Percentiles rank a stretch among this genome's conserved stretches.
phyloP scores from a whole-genome alignment of 2,329 filamentous ascomycete genomes.

The Penicillium brasilianum region DNA sequence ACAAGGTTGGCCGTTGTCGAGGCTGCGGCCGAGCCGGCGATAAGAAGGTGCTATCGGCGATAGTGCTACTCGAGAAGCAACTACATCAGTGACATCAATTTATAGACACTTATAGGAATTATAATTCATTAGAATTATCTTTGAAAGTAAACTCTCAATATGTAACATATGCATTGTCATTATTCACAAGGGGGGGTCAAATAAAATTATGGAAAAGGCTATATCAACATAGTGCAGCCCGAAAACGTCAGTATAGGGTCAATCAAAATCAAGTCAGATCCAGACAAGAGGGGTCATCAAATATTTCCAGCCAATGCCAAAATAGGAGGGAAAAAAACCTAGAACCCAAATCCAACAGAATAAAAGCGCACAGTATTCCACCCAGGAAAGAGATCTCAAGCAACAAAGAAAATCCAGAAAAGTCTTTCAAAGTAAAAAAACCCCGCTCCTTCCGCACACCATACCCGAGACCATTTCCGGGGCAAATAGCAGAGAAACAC shows the following conservation, averaged over 20 bases:
- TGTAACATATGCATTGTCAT: slow-evolving; percentile 15
- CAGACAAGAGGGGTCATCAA: not conserved
- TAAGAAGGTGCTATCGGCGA: slow-evolving; percentile 23
- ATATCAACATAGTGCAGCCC: slow-evolving; percentile 13
- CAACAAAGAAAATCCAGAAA: slow-evolving; percentile 12
- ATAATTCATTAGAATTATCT: not conserved
- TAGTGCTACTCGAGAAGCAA: slow-evolving; percentile 4
- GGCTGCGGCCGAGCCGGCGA: slow-evolving; percentile 13
- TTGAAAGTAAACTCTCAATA: not conserved
- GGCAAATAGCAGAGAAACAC: slow-evolving; percentile 29
- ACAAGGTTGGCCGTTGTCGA: not conserved
- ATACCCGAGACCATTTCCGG: slow-evolving; percentile 23
- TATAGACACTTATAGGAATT: not conserved
- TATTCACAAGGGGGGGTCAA: slow-evolving; percentile 17
- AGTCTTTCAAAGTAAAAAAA: slow-evolving; percentile 1
- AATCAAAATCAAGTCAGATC: slow-evolving; percentile 3
- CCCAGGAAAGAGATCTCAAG: not conserved
- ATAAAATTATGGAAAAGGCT: slow-evolving; percentile 22
- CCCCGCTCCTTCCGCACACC: slow-evolving; percentile 23
- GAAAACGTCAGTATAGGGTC: slow-evolving; percentile 3
- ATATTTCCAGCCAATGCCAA: not conserved
- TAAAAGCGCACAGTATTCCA: slow-evolving; percentile 3
- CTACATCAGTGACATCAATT: not conserved
- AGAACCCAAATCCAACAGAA: slow-evolving; percentile 8
- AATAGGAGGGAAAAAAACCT: not conserved